Conservation (phyloP, 2,329 filamentous ascomycete species). For the Colletotrichum spinosum region DNA sequence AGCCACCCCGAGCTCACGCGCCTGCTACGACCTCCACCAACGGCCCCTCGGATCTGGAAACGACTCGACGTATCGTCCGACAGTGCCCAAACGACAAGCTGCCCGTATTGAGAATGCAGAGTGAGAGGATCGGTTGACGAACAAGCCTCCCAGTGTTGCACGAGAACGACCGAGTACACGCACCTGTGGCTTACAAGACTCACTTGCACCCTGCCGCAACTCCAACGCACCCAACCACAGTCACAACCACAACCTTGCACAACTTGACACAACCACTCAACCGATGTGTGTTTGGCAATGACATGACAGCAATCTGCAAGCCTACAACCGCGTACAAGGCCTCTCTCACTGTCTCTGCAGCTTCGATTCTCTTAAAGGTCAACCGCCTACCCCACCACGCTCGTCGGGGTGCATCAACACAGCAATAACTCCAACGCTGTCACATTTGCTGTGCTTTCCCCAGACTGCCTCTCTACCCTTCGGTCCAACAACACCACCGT, state of each 20-base stretch:
- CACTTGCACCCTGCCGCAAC: conserved; percentile 25
- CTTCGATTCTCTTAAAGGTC: conserved; percentile 12
- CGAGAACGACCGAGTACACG: no score
- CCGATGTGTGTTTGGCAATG: conserved; percentile 25
- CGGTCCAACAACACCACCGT: conserved; percentile 3
- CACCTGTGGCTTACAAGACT: neutral
- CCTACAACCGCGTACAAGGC: conserved; percentile 3
- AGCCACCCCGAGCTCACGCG: neutral
- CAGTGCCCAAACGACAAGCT: no score
- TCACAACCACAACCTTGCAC: conserved; percentile 29
- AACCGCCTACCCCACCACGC: conserved; percentile 20
- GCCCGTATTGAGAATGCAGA: conserved; percentile 20
- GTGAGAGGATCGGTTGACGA: conserved; percentile 13
- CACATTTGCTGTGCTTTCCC: conserved; percentile 13
- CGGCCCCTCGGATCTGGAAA: conserved; percentile 17
- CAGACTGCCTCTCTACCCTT: conserved; percentile 19
- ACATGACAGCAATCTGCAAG: conserved; percentile 19
- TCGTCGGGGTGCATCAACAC: conserved; percentile 16
- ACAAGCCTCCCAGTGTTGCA: no score
- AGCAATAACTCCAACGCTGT: conserved; percentile 9
- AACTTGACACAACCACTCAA: conserved; percentile 14
- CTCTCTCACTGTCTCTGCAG: conserved; percentile 17
- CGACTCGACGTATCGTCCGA: neutral
- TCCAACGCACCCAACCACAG: conserved; percentile 13
- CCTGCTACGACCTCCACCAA: conserved; percentile 18